Evolutionary conservation across 179 eudicot species (phyloP).

Genomic region (Silene vulgaris): DNA sequence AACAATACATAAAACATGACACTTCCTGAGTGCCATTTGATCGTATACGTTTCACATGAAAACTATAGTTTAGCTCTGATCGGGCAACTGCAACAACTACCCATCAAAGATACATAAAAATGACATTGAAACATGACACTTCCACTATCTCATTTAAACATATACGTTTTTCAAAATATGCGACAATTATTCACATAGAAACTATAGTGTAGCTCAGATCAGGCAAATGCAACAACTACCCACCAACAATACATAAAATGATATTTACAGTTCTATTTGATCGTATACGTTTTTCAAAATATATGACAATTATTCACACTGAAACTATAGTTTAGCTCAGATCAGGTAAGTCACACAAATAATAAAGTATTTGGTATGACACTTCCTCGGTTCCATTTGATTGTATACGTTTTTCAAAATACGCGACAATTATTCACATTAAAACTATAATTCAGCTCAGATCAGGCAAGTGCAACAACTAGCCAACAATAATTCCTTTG

Average conservation of each 20-base stretch:
- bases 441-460: background rate
- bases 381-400: background rate
- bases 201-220: conserved; percentile 7
- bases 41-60: background rate
- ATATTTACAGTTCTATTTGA: background rate
- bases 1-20: background rate
- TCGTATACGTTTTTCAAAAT: background rate
- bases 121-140: background rate
- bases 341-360: conserved; percentile 6
- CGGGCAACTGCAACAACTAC: conserved; percentile 15
- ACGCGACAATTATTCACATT: background rate
- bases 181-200: background rate
- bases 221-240: conserved; percentile 6
- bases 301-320: background rate
- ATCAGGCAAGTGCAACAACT: conserved; percentile 9
- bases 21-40: background rate
- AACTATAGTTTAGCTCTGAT: conserved; percentile 6
- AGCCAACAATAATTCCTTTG: background rate
- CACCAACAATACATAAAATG: background rate
- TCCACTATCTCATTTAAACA: background rate
- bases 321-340: background rate
- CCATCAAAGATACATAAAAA: background rate
- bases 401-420: background rate
- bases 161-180: background rate
- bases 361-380: background rate